Base-by-base conservation (phyloP, 331 rosid species). In the Dryas integrifolia region DNA sequence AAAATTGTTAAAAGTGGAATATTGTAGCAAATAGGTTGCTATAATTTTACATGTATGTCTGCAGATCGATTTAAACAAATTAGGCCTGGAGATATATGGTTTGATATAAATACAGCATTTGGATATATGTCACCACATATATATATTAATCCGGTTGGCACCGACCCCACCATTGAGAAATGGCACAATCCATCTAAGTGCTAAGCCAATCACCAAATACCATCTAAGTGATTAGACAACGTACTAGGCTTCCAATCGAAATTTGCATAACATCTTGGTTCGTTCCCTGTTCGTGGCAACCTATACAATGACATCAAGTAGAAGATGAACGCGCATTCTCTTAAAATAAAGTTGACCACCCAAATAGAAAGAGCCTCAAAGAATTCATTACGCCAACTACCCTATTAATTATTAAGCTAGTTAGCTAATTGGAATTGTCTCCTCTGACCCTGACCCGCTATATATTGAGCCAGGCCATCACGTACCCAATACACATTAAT, bases 61-160 rank as follows among this genome's bases (percentile, higher is more conserved):
- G 50, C 61, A 6, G 50, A 15, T 2, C 21, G 41, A 48, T 41
- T 44, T 41, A 67, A 64, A 47, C 18, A 66, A 26, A 73, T 67
- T 13, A n/a, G 1, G 40, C 73, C 9, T 26, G 18, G 30, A 70
- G 60, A 39, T 44, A 15, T 21, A 21, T 21, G 24, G 24, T 21
- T 21, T 16, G 49, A 49, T 49, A 68, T 39, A 4, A 50, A 16
- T 13, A 6, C 2, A 15, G 10, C 7, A 6, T 45, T 11, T 40
- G 10, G 7, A 73, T 30, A 30, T 30, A 30, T 61, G 38, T 62
- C 66, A 26, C 57, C 18, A 30, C 0, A 30, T 30, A 30, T 30
- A 26, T 30, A 30, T 30, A 30, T 30, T 21, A 65, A 65, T 75
- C 73, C 55, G 47, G 57, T 66, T 56, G 66, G 58, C 79, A 65